Evolutionary conservation across 2,329 filamentous ascomycete genomes (phyloP).

Genomic region (Xylariaceae sp.): DNA sequence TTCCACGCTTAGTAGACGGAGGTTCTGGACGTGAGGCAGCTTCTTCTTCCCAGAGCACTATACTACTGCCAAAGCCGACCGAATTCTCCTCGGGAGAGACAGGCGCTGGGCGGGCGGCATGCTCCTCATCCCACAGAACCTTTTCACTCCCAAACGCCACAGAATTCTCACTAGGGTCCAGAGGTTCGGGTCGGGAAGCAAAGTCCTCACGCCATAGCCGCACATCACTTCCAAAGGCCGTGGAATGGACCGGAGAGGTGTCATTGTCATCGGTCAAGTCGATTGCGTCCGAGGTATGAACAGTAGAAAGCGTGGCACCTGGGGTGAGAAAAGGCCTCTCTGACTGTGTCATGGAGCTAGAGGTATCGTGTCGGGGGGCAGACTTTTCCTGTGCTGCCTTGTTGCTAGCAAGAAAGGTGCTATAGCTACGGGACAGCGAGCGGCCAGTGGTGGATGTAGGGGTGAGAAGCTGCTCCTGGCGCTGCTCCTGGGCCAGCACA

Average conservation of each 20-base stretch:
- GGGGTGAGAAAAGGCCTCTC: slow-evolving; percentile 24
- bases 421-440: slow-evolving; percentile 37
- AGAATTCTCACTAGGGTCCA: slow-evolving; percentile 23
- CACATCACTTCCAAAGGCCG: slow-evolving; percentile 24
- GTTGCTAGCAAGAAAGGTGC: slow-evolving; percentile 30
- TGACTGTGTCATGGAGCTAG: slow-evolving; percentile 13
- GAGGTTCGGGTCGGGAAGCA: slow-evolving; percentile 29
- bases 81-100: slow-evolving; percentile 29
- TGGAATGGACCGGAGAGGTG: slow-evolving; percentile 24
- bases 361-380: slow-evolving; percentile 17
- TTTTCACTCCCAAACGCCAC: slow-evolving; percentile 28
- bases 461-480: slow-evolving; percentile 41
- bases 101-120: slow-evolving; percentile 40
- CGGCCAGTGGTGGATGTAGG: slow-evolving; percentile 37
- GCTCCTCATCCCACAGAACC: slow-evolving; percentile 45
- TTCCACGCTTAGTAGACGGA: slow-evolving; percentile 36
- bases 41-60: slow-evolving; percentile 44
- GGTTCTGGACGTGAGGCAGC: slow-evolving; percentile 39
- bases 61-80: slow-evolving; percentile 26
- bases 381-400: slow-evolving; percentile 25
- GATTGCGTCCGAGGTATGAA: slow-evolving; percentile 30
- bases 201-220: slow-evolving; percentile 32
- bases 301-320: slow-evolving; percentile 29
- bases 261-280: slow-evolving; percentile 34
- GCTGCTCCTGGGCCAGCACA: slow-evolving; percentile 41